Evolutionary conservation across 768 basidiomycete species (phyloP), one percentile per base, ranked within the genome.

Genomic region (Hypholoma sublateritium): DNA sequence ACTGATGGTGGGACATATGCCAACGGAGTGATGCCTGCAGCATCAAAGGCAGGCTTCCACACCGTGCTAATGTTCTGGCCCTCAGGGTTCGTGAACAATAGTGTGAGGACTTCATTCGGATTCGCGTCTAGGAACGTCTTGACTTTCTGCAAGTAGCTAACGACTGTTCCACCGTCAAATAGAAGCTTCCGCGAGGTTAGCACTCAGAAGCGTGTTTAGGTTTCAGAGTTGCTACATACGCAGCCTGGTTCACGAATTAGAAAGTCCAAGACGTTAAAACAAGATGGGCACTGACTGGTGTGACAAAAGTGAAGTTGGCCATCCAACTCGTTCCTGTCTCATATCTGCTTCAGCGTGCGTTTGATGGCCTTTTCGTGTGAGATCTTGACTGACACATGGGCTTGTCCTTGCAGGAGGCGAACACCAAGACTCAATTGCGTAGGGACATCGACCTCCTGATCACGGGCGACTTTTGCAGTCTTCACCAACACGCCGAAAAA

Each of bases 41-140:
- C 43, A 39, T 79, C 74, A 67, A 87, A 87, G 0, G 77, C 71
- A 1, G 82, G 80, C 34, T 77, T 77, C 80, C 83, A 86, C 5
- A 78, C 67, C 4, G 70, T 71, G 4, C 72, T 63, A 11, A 84
- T 71, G 1, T 81, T 78, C 14, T 79, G 69, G 8, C 78, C 76
- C 55, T 87, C 86, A 4, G 81, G 83, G 65, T 88, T 88, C 37
- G 87, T 87, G 63, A 89, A 86, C 36, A 88, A 70, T 50, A 88
- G 69, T 0, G 86, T 85, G 48, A 88, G 56, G 41, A 88, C 84
- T 58, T 88, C 87, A 60, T 80, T 84, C 0, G 87, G 85, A 62
- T 88, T 85, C 9, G 77, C 72, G 47, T 80, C 77, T 24, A 87
- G 72, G 72, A 79, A 88, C 1, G 75, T 71, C 62, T 81, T 82